Conservation (phyloP, 2,329 filamentous ascomycete genomes). For the Xylariaceae sp. region DNA sequence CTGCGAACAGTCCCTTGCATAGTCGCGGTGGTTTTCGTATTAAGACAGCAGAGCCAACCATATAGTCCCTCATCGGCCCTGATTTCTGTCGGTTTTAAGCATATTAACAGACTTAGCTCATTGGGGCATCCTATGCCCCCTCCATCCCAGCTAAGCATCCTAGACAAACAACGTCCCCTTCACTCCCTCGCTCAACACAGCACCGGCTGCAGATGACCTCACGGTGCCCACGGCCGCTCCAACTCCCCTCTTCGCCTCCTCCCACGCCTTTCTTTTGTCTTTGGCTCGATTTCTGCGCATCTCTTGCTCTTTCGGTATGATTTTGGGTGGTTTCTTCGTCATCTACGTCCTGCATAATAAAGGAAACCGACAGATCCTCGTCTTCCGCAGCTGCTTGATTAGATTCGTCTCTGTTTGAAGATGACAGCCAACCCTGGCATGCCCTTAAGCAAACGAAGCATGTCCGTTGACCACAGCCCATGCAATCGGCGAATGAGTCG, state of each 20-base stretch:
- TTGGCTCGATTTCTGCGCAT: constrained; percentile 18
- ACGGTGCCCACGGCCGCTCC: constrained; percentile 50
- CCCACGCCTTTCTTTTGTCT: constrained; percentile 30
- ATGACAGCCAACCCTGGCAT: constrained; percentile 59
- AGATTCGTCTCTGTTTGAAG: background rate
- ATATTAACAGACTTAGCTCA: background rate
- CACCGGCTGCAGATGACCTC: constrained; percentile 69
- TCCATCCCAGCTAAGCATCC: constrained; percentile 61
- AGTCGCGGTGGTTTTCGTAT: background rate
- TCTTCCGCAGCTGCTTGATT: constrained; percentile 25
- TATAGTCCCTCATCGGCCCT: background rate
- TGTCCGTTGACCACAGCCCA: constrained; percentile 64
- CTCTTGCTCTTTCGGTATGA: background rate
- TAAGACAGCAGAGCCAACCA: too few species aligned
- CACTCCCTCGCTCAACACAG: constrained; percentile 67
- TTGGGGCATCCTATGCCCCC: constrained; percentile 40
- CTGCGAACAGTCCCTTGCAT: too few species aligned
- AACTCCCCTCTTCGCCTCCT: constrained; percentile 47
- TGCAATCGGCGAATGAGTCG: constrained; percentile 69
- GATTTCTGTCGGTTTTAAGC: background rate
- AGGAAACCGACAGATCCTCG: constrained; percentile 49
- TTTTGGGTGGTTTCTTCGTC: constrained; percentile 33
- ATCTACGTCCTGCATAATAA: constrained; percentile 58
- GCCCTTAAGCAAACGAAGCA: constrained; percentile 73
- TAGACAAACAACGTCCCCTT: constrained; percentile 71